Evolutionary conservation across 2,329 filamentous ascomycete genomes (phyloP).

Genomic region (Penicillium expansum): DNA sequence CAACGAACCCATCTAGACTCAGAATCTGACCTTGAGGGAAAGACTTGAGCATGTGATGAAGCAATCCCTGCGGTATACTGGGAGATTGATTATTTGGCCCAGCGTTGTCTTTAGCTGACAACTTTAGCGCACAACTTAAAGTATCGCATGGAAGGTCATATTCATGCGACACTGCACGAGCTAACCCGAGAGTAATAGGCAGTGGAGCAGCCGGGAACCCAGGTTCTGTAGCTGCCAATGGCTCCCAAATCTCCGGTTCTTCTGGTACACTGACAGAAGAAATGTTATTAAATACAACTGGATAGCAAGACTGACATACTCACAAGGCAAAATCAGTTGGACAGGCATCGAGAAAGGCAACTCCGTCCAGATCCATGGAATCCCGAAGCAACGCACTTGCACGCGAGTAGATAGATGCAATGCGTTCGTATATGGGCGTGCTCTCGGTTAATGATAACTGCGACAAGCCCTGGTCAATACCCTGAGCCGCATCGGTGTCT

Average conservation of each 20-base stretch:
- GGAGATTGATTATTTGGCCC: not conserved
- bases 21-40: conserved; percentile 23
- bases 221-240: not conserved
- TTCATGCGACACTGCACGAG: not conserved
- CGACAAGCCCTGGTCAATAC: not conserved
- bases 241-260: conserved; percentile 18
- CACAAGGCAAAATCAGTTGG: conserved; percentile 19
- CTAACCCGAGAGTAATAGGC: not conserved
- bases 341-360: conserved; percentile 26
- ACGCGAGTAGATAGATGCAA: conserved; percentile 38
- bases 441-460: not conserved
- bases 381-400: conserved; percentile 45
- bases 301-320: not conserved
- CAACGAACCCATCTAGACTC: conserved; percentile 1
- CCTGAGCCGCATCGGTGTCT: too few relatives aligned
- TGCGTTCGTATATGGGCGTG: conserved; percentile 7
- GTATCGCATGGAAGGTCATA: conserved; percentile 13
- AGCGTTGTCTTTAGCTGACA: not conserved
- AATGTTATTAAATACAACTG: not conserved
- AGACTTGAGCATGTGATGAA: conserved; percentile 9
- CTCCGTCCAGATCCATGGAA: conserved; percentile 41
- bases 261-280: not conserved
- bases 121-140: conserved; percentile 13
- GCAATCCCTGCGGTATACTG: conserved; percentile 8
- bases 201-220: not conserved